Evolutionary conservation across 768 basidiomycete species (phyloP).

Genomic region (Melanogaster broomeanus): DNA sequence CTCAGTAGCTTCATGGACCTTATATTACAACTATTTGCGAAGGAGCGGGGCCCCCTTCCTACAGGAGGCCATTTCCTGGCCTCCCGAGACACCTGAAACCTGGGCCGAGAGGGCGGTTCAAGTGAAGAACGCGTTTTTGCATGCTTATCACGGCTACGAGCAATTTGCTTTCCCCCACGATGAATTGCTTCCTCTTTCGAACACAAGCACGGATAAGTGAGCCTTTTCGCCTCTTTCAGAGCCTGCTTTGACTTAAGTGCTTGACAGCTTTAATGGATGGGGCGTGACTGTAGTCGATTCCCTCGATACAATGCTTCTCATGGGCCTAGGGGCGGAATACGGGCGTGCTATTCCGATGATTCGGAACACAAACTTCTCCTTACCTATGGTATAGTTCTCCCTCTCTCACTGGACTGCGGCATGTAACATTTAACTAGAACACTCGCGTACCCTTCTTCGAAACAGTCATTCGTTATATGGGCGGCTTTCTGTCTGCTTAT

Average conservation of each 20-base stretch:
- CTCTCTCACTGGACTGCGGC: background rate
- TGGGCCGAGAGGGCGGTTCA: constrained; percentile 57
- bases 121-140: constrained; percentile 63
- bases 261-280: constrained; percentile 78
- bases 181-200: constrained; percentile 58
- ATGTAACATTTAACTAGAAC: constrained; percentile 14
- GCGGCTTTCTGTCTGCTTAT: constrained; percentile 83
- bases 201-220: constrained; percentile 51
- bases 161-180: constrained; percentile 61
- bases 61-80: constrained; percentile 21
- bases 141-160: constrained; percentile 71
- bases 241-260: background rate
- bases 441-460: constrained; percentile 66
- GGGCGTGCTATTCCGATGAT: constrained; percentile 58
- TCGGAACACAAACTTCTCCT: constrained; percentile 48
- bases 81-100: constrained; percentile 30
- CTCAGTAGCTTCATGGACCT: constrained; percentile 16
- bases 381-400: constrained; percentile 39
- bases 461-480: constrained; percentile 88
- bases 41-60: background rate
- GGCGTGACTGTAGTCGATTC: constrained; percentile 78
- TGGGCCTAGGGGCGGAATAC: constrained; percentile 77
- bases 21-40: constrained; percentile 14
- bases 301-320: constrained; percentile 82
- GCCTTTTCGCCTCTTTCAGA: constrained; percentile 9